Percentiles rank a stretch among this genome's conserved stretches.
phyloP scores from a whole-genome alignment of 2,329 filamentous ascomycete species.

The Fusarium kyushuense region DNA sequence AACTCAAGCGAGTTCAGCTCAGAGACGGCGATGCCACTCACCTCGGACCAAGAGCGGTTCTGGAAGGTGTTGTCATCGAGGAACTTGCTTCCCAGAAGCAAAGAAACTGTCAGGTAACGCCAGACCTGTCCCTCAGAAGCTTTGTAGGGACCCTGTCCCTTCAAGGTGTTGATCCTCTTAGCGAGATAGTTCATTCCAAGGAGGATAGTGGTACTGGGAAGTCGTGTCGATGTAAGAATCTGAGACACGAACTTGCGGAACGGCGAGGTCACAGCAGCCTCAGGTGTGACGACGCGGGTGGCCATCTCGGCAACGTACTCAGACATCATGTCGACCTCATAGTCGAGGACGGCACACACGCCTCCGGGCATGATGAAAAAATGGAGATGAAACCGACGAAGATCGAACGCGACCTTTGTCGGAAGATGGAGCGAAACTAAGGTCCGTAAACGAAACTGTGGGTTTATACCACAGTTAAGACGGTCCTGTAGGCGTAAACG shows the following conservation, averaged over 20 bases:
- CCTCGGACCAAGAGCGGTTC: slow-evolving; percentile 96
- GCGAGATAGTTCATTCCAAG: slow-evolving; percentile 91
- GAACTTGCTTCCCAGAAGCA: slow-evolving; percentile 94
- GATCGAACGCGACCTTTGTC: slow-evolving; percentile 57
- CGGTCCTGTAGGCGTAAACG: slow-evolving; percentile 21
- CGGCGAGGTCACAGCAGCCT: slow-evolving; percentile 69
- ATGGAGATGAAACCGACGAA: slow-evolving; percentile 53
- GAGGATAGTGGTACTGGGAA: slow-evolving; percentile 91
- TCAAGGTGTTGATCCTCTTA: slow-evolving; percentile 82
- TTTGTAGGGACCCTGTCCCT: slow-evolving; percentile 65
- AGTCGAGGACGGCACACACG: slow-evolving; percentile 93
- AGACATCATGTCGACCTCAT: slow-evolving; percentile 95
- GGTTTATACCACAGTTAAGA: slow-evolving; percentile 33
- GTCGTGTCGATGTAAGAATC: slow-evolving; percentile 88
- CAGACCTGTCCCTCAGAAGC: slow-evolving; percentile 80
- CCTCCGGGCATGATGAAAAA: slow-evolving; percentile 76
- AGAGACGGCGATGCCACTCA: slow-evolving; percentile 86
- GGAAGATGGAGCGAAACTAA: slow-evolving; percentile 41
- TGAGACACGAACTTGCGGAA: slow-evolving; percentile 94
- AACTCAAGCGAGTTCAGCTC: slow-evolving; percentile 89
- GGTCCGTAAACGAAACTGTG: slow-evolving; percentile 34
- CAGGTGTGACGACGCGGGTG: slow-evolving; percentile 67
- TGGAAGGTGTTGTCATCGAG: slow-evolving; percentile 98
- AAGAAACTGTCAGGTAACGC: slow-evolving; percentile 85
- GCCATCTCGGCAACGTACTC: slow-evolving; percentile 95